phyloP scores from a whole-genome alignment of 208 protist species.

The Crithidia brevicula region DNA sequence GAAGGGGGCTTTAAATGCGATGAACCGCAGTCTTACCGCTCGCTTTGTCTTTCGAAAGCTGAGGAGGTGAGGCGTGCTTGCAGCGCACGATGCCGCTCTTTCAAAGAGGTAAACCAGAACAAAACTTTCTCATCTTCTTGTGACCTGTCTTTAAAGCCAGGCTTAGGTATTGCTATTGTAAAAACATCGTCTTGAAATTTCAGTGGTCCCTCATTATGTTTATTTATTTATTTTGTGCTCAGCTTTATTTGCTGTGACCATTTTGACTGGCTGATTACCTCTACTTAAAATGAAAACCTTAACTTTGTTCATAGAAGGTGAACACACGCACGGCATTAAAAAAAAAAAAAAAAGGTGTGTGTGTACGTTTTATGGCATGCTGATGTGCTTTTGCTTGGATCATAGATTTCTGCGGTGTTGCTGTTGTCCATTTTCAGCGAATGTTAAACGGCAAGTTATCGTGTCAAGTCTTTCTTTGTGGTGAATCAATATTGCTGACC shows the following conservation, averaged over 20 bases:
- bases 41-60: conserved; percentile 58
- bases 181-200: background rate
- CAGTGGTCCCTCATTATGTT: too few species aligned
- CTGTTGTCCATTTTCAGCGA: too few species aligned
- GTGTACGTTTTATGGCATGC: too few species aligned
- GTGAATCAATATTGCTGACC: background rate
- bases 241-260: too few species aligned
- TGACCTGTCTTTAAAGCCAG: too few species aligned
- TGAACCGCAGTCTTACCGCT: conserved; percentile 61
- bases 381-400: background rate
- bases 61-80: background rate
- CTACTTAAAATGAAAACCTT: conserved; percentile 1
- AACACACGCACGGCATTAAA: background rate
- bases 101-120: too few species aligned
- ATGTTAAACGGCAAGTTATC: too few species aligned
- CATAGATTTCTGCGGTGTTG: too few species aligned
- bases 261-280: too few species aligned
- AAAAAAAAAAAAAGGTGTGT: background rate
- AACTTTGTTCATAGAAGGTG: background rate
- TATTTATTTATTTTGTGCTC: background rate
- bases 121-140: too few species aligned
- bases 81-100: too few species aligned
- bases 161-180: too few species aligned
- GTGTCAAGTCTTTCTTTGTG: background rate
- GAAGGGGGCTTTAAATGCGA: conserved; percentile 63